These are phyloP conservation scores for Globisporangium solare DNA, from an alignment of 352 stramenopile species.

Conservation along the genomic window DNA sequence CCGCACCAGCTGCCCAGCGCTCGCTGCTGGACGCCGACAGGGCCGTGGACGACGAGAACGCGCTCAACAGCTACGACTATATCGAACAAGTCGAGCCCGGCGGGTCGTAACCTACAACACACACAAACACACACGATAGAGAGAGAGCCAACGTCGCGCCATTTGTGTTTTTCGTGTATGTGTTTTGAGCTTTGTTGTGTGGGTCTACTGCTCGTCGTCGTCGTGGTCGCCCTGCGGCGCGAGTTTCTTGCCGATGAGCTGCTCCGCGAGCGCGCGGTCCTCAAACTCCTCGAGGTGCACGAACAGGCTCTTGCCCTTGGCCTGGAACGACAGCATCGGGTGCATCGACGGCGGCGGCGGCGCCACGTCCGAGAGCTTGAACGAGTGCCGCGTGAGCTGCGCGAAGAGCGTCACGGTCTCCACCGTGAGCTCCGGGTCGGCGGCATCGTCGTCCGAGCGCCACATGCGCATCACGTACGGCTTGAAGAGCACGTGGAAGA, in stretches of 20 bases:
- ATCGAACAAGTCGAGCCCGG: constrained; percentile 61
- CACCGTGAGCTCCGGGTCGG: constrained; percentile 46
- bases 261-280: constrained; percentile 53
- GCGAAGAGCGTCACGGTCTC: constrained; percentile 73
- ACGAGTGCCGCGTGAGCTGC: constrained; percentile 41
- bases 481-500: constrained; percentile 86
- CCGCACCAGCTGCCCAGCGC: too few relatives aligned
- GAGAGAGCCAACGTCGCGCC: too few relatives aligned
- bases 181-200: too few relatives aligned
- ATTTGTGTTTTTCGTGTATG: too few relatives aligned
- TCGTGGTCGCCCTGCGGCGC: constrained; percentile 20
- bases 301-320: constrained; percentile 61
- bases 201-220: constrained; percentile 10
- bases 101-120: not conserved
- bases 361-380: constrained; percentile 56
- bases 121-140: too few relatives aligned
- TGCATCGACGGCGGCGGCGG: constrained; percentile 64
- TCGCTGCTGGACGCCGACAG: constrained; percentile 50
- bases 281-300: constrained; percentile 75
- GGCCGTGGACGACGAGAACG: constrained; percentile 50
- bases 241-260: constrained; percentile 42
- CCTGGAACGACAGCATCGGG: constrained; percentile 82
- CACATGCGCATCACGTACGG: constrained; percentile 85
- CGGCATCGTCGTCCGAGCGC: constrained; percentile 21
- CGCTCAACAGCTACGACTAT: constrained; percentile 83